Evolutionary conservation across 768 basidiomycete genomes (phyloP).

Genomic region (Leccinum boreale): DNA sequence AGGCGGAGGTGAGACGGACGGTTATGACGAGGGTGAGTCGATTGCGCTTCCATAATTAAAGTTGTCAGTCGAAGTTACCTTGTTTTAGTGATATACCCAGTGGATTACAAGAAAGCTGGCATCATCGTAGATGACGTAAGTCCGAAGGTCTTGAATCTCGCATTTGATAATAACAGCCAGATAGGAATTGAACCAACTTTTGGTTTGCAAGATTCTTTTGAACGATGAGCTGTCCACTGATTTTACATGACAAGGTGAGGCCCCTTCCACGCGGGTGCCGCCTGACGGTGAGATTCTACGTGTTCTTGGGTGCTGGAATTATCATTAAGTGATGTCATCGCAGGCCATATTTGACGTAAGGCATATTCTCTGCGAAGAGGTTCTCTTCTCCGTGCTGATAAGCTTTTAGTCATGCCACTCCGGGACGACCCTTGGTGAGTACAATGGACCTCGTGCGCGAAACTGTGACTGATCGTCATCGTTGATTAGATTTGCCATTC

Average conservation of each 20-base stretch:
- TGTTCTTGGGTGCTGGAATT: background rate
- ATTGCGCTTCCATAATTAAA: background rate
- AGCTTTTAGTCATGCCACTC: constrained; percentile 43
- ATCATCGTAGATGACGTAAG: constrained; percentile 77
- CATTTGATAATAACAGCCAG: background rate
- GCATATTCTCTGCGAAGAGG: background rate
- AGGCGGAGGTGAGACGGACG: constrained; percentile 77
- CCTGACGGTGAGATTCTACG: constrained; percentile 43
- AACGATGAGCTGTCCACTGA: background rate
- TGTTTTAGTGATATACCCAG: constrained; percentile 75
- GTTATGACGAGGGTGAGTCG: constrained; percentile 68
- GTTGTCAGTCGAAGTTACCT: background rate
- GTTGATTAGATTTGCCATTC: constrained; percentile 24
- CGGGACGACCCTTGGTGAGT: constrained; percentile 43
- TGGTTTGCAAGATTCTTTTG: constrained; percentile 27
- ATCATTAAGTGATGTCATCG: background rate
- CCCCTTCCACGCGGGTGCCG: constrained; percentile 66
- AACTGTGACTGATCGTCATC: background rate
- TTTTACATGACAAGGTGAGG: constrained; percentile 34
- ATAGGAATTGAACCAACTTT: constrained; percentile 41
- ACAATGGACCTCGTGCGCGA: background rate
- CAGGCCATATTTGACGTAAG: constrained; percentile 51
- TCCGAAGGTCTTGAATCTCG: background rate
- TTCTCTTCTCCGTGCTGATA: background rate
- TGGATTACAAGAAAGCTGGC: constrained; percentile 76